These are phyloP conservation scores for Talaromyces sp. DNA, from an alignment of 2,329 filamentous ascomycete genomes.

Conservation along the genomic window DNA sequence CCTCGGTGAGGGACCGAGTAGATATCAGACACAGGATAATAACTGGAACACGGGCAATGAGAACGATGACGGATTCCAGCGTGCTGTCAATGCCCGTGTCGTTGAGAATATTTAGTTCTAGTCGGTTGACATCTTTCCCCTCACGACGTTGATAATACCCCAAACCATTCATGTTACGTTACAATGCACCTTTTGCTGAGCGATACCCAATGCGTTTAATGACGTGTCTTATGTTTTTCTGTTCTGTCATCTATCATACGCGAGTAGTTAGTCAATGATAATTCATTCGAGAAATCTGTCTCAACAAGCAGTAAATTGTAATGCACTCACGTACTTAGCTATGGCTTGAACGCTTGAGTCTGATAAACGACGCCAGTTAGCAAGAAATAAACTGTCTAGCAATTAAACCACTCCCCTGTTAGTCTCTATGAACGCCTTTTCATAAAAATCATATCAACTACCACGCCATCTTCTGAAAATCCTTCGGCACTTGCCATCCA, in stretches of 20 bases:
- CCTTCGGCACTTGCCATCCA: constrained; percentile 66
- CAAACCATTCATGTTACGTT: neutral
- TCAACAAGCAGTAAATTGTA: neutral
- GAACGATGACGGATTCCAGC: constrained; percentile 61
- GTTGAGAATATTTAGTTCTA: constrained; percentile 73
- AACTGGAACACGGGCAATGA: constrained; percentile 27
- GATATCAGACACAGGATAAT: constrained; percentile 39
- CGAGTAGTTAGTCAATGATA: neutral
- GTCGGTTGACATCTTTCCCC: neutral
- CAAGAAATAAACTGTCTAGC: neutral
- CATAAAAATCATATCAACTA: neutral
- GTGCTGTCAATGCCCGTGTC: constrained; percentile 73
- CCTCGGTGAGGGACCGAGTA: constrained; percentile 53
- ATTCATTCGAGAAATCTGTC: neutral
- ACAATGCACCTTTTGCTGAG: neutral
- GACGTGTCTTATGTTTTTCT: neutral
- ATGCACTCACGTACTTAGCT: too few relatives aligned
- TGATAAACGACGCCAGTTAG: neutral
- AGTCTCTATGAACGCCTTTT: neutral
- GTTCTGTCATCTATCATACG: neutral
- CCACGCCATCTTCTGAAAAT: constrained; percentile 47
- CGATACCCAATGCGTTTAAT: constrained; percentile 7
- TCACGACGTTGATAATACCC: neutral
- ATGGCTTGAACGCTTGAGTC: neutral
- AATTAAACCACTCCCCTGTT: neutral